Base-by-base conservation (phyloP, 345 rosid species). In the Noccaea caerulescens region DNA sequence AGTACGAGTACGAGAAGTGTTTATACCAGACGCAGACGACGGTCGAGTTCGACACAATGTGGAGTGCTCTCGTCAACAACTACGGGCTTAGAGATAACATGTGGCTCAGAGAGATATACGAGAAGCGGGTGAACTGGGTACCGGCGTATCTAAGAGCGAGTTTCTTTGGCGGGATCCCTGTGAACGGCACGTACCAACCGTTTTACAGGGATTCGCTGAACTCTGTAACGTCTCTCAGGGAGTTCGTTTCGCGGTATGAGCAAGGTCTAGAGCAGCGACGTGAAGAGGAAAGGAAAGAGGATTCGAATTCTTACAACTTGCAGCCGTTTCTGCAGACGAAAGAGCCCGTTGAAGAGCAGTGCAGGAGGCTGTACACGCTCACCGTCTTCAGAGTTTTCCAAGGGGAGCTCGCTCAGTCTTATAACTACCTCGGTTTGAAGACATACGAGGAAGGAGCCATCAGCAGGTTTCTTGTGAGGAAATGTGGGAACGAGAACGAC, bases 131-230 rank as follows among this genome's bases (percentile, higher is more conserved):
- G 69, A 75, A 80, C 66, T 92, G 94, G 96, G 92, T 89, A 50
- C 96, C 98, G 1, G 75, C 82, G 59, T 89, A 85, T 74, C 68
- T 92, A 44, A 72, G 83, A 36, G 88, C 87, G 23, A 82, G 81
- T n/a, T 92, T 92, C 80, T 92, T 81, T 36, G 95, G 93, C 27
- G 98, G 98, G 52, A 85, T 92, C 69, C 85, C 89, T 25, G 25
- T 80, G 18, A 77, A 78, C 46, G 91, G 83, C 63, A 78, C 75
- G 36, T 38, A 69, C 2, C 88, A 89, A 68, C 79, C 91, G 2
- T 90, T 86, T 81, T 90, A 83, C 49, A 86, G 84, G 58, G 54
- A 83, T 32, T 72, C 76, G 39, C 73, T 88, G 72, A 80, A 62
- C 69, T 79, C 84, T 46, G 80, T 84, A 70, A 84, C 90, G 0